Base-by-base conservation (phyloP, 768 basidiomycete genomes). In the Russula abietina region DNA sequence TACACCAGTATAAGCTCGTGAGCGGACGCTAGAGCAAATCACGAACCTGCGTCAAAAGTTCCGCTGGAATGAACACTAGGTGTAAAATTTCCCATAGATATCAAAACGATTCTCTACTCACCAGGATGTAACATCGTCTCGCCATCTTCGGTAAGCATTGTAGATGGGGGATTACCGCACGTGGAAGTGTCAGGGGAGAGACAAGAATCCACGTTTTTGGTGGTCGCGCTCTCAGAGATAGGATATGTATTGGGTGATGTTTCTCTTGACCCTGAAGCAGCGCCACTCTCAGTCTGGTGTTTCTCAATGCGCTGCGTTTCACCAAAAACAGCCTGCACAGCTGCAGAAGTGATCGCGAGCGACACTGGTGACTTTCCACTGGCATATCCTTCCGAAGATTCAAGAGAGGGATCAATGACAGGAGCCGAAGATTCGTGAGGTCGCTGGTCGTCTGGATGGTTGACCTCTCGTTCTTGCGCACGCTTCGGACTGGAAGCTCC, bases 71-170 rank as follows among this genome's bases (percentile, higher is more conserved):
- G 65, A 33, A 17, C 26, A 57, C 6, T 2, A 6, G 9, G 52
- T 41, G 48, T 58, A 66, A 69, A 69, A n/a, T 50, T 26, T 24
- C 14, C 4, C 39, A 45, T 50, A 33, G 32, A 46, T 53, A 48
- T 49, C 51, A 51, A 26, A 8, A n/a, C 16, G n/a, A n/a, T 55
- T 48, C 19, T 32, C 10, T 19, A 74, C 81, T 30, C 48, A 86
- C 85, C 84, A 74, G 85, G 83, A 71, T 85, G 84, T 66, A 87
- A 72, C 83, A 87, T 87, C 6, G 83, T 80, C 68, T 82, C 83
- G 10, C 82, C 84, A 69, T 86, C 84, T 69, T 85, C 84, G 2
- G 82, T 84, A 17, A 85, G 74, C 66, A 84, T 80, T 1, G 63
- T 60, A n/a, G 63, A 60, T 10, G 46, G 54, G 65, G 81, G 78